These are phyloP conservation scores for Tolypocladium sp. DNA, from an alignment of 2,329 filamentous ascomycete genomes.

Conservation along the genomic window DNA sequence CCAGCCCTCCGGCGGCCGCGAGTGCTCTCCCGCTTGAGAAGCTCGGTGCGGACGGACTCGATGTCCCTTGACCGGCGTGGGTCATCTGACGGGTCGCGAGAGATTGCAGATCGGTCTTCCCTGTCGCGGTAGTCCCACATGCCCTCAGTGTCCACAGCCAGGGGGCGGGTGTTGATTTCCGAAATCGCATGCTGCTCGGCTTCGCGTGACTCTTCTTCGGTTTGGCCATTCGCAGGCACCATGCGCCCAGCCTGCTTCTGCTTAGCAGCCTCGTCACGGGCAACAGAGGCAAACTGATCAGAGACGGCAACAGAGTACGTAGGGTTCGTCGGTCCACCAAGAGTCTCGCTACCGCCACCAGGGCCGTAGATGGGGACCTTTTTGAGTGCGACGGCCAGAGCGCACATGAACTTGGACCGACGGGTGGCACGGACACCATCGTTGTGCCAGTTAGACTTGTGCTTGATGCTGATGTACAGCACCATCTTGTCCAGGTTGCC, in stretches of 20 bases:
- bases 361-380: slow-evolving; percentile 80
- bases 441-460: slow-evolving; percentile 91
- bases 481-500: slow-evolving; percentile 82
- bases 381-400: slow-evolving; percentile 73
- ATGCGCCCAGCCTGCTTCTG: slow-evolving; percentile 58
- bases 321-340: slow-evolving; percentile 64
- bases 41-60: slow-evolving; percentile 25
- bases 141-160: slow-evolving; percentile 14
- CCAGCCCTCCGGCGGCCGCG: slow-evolving; percentile 40
- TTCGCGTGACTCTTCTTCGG: slow-evolving; percentile 16
- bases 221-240: slow-evolving; percentile 36
- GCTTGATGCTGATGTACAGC: slow-evolving; percentile 73
- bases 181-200: slow-evolving; percentile 35
- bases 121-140: slow-evolving; percentile 10
- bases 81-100: slow-evolving; percentile 21
- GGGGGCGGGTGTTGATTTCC: slow-evolving; percentile 30
- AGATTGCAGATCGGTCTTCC: slow-evolving; percentile 6
- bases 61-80: slow-evolving; percentile 27
- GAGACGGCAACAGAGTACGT: slow-evolving; percentile 70
- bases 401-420: slow-evolving; percentile 95
- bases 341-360: slow-evolving; percentile 56
- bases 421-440: slow-evolving; percentile 71
- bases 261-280: slow-evolving; percentile 49
- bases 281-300: slow-evolving; percentile 55
- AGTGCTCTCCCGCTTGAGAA: slow-evolving; percentile 33